Base-by-base conservation (phyloP, 1,284 basidiomycete species). In the Golubevia sp. region DNA sequence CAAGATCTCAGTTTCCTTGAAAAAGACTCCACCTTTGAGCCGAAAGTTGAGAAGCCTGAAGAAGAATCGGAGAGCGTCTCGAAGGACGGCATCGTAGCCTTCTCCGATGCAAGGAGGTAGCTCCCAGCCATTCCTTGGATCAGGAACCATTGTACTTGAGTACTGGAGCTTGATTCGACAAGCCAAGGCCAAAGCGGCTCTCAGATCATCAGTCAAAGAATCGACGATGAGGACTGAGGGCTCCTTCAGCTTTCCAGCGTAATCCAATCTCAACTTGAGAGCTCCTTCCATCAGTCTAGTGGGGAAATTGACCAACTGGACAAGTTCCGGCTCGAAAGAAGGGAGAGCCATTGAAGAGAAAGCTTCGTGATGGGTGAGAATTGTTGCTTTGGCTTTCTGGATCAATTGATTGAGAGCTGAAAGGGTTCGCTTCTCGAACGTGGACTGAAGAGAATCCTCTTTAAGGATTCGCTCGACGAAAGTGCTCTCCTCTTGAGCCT, bases 41-140 rank as follows among this genome's bases (percentile, higher is more conserved):
- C 97, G 97, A 91, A 91, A 94, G 74, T 97, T 93, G 27, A 99
- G 90, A 34, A 99, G 87, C 77, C 90, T 91, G 88, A 99, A 99
- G 86, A 99, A 97, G 83, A 91, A 91, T 7, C 90, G 88, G 70
- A 99, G 86, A 7, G 93, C 93, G 69, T 95, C 91, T 62, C 97
- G 86, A 60, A 99, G 90, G 1, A 93, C 93, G 23, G 88, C 86
- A 82, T 99, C 95, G 84, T 98, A 99, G 71, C 93, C 92, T 60
- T 90, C 89, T 70, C 89, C 90, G 70, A 97, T 92, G 81, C 93
- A 93, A 44, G 90, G 89, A 1, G 92, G 94, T 21, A 98, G 85
- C 61, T 89, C 89, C 97, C 97, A 99, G 62, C 92, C 91, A 15
- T 90, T 90, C 21, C 89, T 90, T 0, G 91, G 90, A 82, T 98